phyloP scores from a whole-genome alignment of 2,329 filamentous ascomycete genomes.

The Aspergillus sp. region DNA sequence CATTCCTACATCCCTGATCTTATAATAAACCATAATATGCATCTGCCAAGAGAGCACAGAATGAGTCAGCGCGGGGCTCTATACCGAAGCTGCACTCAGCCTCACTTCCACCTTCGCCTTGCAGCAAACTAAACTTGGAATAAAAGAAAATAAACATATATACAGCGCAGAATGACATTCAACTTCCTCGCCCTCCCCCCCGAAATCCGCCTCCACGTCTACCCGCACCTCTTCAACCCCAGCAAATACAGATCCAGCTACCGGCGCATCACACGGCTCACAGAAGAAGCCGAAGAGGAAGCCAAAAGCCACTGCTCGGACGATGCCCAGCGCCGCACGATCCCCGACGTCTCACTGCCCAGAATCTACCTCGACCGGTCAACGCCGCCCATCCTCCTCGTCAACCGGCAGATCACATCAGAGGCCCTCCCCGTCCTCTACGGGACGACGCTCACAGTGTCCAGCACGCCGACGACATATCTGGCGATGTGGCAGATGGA shows the following conservation, averaged over 20 bases:
- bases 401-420: not conserved
- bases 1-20: no score
- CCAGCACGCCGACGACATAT: not conserved
- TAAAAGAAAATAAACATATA: not conserved
- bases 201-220: conserved; percentile 1
- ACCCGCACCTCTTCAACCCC: not conserved
- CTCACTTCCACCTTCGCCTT: not conserved
- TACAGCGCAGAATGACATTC: not conserved
- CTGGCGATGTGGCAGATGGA: not conserved
- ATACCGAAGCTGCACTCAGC: not conserved
- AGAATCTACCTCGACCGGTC: not conserved
- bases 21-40: not conserved
- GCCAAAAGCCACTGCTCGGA: not conserved
- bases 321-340: no score
- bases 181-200: not conserved
- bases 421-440: not conserved
- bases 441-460: not conserved
- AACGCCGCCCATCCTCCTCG: not conserved
- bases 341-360: not conserved
- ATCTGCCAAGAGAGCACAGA: not conserved
- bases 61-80: not conserved
- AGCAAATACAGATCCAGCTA: not conserved
- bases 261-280: not conserved
- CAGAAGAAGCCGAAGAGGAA: not conserved
- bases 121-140: not conserved